These are phyloP conservation scores for Phytophthora citrophthora DNA, from an alignment of 352 stramenopile species.

Conservation along the genomic window DNA sequence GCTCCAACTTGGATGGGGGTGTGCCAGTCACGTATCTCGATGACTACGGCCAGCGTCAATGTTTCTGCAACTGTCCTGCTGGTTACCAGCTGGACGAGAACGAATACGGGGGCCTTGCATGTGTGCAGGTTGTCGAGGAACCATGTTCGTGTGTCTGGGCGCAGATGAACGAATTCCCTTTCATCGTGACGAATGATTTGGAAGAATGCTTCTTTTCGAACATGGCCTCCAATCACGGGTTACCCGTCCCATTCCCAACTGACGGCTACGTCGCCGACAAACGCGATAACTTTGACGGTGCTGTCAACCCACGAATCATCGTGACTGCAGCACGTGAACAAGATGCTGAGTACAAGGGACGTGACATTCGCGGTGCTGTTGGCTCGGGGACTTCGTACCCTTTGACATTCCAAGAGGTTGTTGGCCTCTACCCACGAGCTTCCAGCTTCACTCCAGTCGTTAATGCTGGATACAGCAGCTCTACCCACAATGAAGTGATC, in stretches of 20 bases:
- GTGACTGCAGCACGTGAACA: conserved; percentile 17
- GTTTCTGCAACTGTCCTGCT: conserved; percentile 62
- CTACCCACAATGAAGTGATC: conserved; percentile 12
- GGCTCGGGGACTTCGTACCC: conserved; percentile 1
- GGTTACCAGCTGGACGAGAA: conserved; percentile 36
- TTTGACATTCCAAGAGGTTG: conserved; percentile 18
- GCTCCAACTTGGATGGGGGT: conserved; percentile 36
- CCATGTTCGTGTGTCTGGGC: conserved; percentile 57
- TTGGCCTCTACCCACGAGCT: conserved; percentile 6
- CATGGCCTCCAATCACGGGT: conserved; percentile 39
- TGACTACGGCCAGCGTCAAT: conserved; percentile 41
- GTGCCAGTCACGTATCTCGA: conserved; percentile 60
- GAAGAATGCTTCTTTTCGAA: conserved; percentile 43
- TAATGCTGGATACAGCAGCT: neutral
- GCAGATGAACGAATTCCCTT: conserved; percentile 30
- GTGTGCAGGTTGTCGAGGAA: conserved; percentile 31
- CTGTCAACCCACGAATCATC: conserved; percentile 22
- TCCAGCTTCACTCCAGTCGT: conserved; percentile 22
- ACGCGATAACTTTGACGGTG: conserved; percentile 33
- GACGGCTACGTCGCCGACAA: conserved; percentile 65
- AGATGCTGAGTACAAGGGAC: conserved; percentile 25
- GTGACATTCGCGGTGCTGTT: conserved; percentile 12
- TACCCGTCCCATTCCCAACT: conserved; percentile 57
- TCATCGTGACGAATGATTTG: conserved; percentile 29
- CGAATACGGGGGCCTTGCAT: conserved; percentile 25